phyloP scores from a whole-genome alignment of 805 yeast genomes.

The Lipomyces chichibuensis region DNA sequence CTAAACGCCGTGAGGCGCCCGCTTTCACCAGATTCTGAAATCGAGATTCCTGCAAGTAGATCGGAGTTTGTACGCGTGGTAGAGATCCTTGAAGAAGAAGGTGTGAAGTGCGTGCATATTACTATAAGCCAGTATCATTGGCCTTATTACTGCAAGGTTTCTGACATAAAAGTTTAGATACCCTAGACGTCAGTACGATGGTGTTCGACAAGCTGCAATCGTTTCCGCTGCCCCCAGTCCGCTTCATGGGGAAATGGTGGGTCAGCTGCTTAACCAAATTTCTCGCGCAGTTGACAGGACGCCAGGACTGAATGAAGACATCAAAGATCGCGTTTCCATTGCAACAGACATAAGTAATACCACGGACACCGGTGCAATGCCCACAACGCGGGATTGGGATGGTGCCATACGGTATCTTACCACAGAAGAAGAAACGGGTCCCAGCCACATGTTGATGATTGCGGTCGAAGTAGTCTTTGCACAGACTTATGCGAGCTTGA shows the following conservation, averaged over 20 bases:
- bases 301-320: too few species aligned
- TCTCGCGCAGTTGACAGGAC: too few species aligned
- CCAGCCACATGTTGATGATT: not conserved
- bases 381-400: not conserved
- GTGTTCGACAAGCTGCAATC: not conserved
- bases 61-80: not conserved
- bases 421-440: not conserved
- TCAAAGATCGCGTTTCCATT: too few species aligned
- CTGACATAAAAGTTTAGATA: not conserved
- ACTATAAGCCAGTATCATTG: not conserved
- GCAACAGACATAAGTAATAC: not conserved
- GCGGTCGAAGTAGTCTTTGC: not conserved
- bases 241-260: slow-evolving; percentile 1
- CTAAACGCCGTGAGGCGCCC: not conserved
- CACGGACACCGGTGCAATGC: not conserved
- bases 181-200: too few species aligned
- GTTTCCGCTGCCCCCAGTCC: not conserved
- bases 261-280: too few species aligned
- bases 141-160: not conserved
- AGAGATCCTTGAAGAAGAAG: slow-evolving; percentile 2
- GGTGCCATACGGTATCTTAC: not conserved
- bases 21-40: not conserved
- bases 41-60: not conserved
- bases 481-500: not conserved
- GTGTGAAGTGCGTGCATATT: not conserved